Conservation (phyloP, 2,329 filamentous ascomycete genomes). For the Pseudocercospora crystallina region DNA sequence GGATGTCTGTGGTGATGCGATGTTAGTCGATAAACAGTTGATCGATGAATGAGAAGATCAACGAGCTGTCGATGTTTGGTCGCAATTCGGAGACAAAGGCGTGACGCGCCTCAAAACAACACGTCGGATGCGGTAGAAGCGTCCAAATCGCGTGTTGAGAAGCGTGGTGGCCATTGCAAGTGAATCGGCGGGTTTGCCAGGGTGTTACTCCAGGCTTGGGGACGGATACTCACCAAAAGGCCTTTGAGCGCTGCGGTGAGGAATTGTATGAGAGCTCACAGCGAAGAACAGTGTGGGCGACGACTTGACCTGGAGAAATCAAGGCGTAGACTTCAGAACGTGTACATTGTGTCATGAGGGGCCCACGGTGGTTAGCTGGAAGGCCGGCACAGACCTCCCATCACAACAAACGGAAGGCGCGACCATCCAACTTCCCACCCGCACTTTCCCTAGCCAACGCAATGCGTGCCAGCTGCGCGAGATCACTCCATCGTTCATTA, state of each 20-base stretch:
- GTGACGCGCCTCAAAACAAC: constrained; percentile 16
- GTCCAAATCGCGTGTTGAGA: constrained; percentile 11
- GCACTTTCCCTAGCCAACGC: too few relatives aligned
- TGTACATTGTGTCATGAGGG: too few relatives aligned
- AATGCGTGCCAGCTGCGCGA: too few relatives aligned
- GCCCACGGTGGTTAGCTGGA: too few relatives aligned
- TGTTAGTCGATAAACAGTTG: constrained; percentile 12
- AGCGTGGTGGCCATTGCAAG: constrained; percentile 5
- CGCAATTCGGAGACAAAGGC: constrained; percentile 5
- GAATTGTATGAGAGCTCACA: constrained; percentile 4
- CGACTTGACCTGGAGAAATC: too few relatives aligned
- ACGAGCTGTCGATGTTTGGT: constrained; percentile 7
- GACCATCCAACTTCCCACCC: too few relatives aligned
- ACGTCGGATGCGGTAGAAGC: background rate
- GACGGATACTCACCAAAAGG: constrained; percentile 6
- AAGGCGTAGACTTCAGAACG: too few relatives aligned
- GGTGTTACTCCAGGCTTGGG: background rate
- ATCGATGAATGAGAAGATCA: constrained; percentile 12
- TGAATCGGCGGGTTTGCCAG: background rate
- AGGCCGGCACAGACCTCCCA: too few relatives aligned
- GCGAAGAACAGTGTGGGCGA: constrained; percentile 3
- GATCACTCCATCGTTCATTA: too few relatives aligned
- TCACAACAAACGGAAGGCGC: too few relatives aligned
- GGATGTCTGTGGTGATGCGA: constrained; percentile 3
- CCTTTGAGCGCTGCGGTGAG: background rate